These are phyloP conservation scores for Agrocybe pediades DNA, from an alignment of 768 basidiomycete genomes.

Conservation along the genomic window DNA sequence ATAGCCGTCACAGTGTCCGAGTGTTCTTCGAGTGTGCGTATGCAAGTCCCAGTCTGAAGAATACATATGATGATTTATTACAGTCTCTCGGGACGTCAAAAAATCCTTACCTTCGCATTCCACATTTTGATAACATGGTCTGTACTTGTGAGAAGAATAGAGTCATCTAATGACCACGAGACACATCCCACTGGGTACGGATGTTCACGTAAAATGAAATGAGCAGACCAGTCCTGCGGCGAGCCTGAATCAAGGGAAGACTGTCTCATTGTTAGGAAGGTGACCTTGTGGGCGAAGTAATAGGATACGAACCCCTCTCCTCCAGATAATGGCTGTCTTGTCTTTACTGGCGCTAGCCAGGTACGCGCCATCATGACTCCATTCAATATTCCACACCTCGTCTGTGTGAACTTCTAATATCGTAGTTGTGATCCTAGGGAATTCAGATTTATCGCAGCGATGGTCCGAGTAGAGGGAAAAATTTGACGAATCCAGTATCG, in stretches of 20 bases:
- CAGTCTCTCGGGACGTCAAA: background rate
- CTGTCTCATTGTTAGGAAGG: too few species aligned
- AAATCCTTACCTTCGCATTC: slow-evolving; percentile 74
- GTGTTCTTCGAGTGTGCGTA: slow-evolving; percentile 70
- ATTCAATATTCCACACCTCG: slow-evolving; percentile 95
- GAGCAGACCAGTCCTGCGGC: slow-evolving; percentile 59
- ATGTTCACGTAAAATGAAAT: slow-evolving; percentile 73
- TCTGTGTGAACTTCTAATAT: slow-evolving; percentile 86
- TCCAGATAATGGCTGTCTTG: slow-evolving; percentile 88
- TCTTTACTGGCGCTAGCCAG: slow-evolving; percentile 91
- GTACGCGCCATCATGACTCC: slow-evolving; percentile 87
- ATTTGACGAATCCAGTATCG: slow-evolving; percentile 10
- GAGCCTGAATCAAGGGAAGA: slow-evolving; percentile 48
- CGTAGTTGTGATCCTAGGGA: slow-evolving; percentile 85
- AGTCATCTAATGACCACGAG: slow-evolving; percentile 92
- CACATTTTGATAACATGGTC: slow-evolving; percentile 86
- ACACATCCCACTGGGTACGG: slow-evolving; percentile 76
- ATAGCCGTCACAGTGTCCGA: slow-evolving; percentile 84
- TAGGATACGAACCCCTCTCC: slow-evolving; percentile 63
- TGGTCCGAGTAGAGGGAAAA: slow-evolving; percentile 87
- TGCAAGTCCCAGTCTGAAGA: slow-evolving; percentile 70
- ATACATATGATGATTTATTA: slow-evolving; percentile 12
- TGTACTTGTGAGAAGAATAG: slow-evolving; percentile 78
- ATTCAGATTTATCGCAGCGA: slow-evolving; percentile 74
- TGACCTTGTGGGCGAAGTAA: too few species aligned